Evolutionary conservation across 805 yeast species (phyloP).

Genomic region (Kockiozyma suomiensis): DNA sequence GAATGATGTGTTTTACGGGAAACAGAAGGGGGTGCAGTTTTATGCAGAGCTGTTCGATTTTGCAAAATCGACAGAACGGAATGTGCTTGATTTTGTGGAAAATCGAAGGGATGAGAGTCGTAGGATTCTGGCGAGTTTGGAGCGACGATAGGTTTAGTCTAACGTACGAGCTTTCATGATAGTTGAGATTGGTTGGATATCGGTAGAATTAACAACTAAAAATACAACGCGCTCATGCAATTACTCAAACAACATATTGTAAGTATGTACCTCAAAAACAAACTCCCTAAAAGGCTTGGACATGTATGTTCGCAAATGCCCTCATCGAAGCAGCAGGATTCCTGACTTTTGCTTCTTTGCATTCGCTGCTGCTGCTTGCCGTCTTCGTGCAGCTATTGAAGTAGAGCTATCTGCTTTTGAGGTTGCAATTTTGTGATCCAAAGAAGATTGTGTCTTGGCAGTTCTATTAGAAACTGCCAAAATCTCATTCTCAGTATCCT

Average conservation of each 20-base stretch:
- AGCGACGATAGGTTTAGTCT: background rate
- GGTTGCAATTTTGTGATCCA: background rate
- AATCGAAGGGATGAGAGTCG: conserved; percentile 40
- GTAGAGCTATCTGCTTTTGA: background rate
- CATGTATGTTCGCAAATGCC: no score
- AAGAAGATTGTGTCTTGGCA: background rate
- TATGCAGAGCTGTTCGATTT: conserved; percentile 55
- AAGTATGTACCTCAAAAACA: background rate
- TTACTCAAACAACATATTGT: background rate
- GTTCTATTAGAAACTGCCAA: background rate
- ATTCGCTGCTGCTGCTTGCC: background rate
- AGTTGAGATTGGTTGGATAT: no score
- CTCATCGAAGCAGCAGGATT: background rate
- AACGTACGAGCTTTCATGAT: no score
- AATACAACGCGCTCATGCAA: background rate
- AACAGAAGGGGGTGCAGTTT: conserved; percentile 62
- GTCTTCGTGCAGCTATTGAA: background rate
- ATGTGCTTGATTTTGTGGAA: conserved; percentile 40
- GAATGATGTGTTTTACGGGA: conserved; percentile 60
- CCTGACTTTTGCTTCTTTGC: conserved; percentile 1
- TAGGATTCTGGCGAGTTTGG: conserved; percentile 16
- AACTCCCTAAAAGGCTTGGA: no score
- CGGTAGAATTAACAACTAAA: background rate
- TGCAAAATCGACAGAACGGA: conserved; percentile 40
- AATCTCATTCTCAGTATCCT: background rate